These are phyloP conservation scores for Deinandra increscens DNA, from an alignment of 129 eudicot genomes.

Conservation along the genomic window DNA sequence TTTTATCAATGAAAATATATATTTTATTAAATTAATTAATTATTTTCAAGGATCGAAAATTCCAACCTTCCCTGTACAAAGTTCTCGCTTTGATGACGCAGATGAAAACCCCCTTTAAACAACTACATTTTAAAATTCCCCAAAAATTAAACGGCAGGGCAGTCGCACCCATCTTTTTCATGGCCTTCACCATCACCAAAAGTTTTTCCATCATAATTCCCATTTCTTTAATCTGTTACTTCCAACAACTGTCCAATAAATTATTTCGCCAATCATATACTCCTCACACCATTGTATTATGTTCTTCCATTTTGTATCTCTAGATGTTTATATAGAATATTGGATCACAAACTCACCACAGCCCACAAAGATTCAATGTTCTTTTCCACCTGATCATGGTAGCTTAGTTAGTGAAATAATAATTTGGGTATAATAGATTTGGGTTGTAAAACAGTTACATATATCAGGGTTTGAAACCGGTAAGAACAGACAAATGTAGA, in stretches of 20 bases:
- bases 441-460: constrained; percentile 4
- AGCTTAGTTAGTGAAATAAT: background rate
- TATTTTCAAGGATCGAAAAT: too few relatives aligned
- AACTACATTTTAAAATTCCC: constrained; percentile 32
- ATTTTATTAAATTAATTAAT: too few relatives aligned
- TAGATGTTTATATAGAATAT: background rate
- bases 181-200: constrained; percentile 28
- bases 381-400: background rate
- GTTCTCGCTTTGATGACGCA: constrained; percentile 9
- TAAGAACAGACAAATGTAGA: constrained; percentile 29
- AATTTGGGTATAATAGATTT: background rate
- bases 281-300: constrained; percentile 11
- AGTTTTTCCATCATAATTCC: constrained; percentile 28
- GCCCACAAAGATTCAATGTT: background rate
- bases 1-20: too few relatives aligned
- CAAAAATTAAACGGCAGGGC: constrained; percentile 28
- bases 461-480: constrained; percentile 3
- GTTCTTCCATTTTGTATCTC: background rate
- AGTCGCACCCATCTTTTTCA: constrained; percentile 29
- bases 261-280: constrained; percentile 19
- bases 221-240: constrained; percentile 21
- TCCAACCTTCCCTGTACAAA: too few relatives aligned
- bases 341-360: background rate
- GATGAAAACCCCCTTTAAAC: constrained; percentile 8
- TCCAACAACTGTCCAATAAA: constrained; percentile 9